Conservation (phyloP, 108 stramenopile species). For the Schizochytrium sp. region DNA sequence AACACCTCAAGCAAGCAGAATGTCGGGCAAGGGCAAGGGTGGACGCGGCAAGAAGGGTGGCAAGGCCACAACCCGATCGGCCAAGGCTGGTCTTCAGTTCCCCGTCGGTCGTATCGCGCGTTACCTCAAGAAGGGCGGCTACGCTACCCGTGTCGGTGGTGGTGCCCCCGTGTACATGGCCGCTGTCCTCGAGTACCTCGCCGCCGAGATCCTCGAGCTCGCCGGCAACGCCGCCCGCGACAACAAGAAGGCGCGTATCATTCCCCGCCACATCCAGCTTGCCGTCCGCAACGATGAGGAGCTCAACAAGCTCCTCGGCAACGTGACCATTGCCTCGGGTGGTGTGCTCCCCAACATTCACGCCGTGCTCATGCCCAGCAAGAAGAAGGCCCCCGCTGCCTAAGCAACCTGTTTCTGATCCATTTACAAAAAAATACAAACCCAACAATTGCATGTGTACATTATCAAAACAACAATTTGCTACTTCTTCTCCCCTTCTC, state of each 20-base stretch:
- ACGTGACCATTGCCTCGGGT: slow-evolving; percentile 84
- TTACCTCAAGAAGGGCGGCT: slow-evolving; percentile 85
- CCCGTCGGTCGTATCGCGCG: slow-evolving; percentile 88
- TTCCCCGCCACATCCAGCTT: slow-evolving; percentile 84
- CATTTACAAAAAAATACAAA: no score
- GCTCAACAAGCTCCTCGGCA: slow-evolving; percentile 80
- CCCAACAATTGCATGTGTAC: no score
- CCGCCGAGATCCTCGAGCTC: slow-evolving; percentile 84
- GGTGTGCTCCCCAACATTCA: slow-evolving; percentile 96
- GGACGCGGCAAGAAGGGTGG: slow-evolving; percentile 60
- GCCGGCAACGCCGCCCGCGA: slow-evolving; percentile 90
- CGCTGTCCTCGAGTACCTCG: slow-evolving; percentile 88
- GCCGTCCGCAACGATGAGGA: slow-evolving; percentile 90
- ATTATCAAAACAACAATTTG: no score
- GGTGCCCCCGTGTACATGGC: slow-evolving; percentile 90
- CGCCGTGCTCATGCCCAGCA: slow-evolving; percentile 83
- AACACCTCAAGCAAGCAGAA: not conserved
- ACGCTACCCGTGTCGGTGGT: slow-evolving; percentile 81
- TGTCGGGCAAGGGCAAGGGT: slow-evolving; percentile 67
- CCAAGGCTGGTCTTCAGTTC: slow-evolving; percentile 92
- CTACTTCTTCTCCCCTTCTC: no score
- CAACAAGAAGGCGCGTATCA: slow-evolving; percentile 89
- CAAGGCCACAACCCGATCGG: slow-evolving; percentile 60
- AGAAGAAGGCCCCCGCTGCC: slow-evolving; percentile 26
- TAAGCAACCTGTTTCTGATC: no score